These are phyloP conservation scores for Epichloe amarillans DNA, from an alignment of 2,329 filamentous ascomycete genomes.

Conservation along the genomic window DNA sequence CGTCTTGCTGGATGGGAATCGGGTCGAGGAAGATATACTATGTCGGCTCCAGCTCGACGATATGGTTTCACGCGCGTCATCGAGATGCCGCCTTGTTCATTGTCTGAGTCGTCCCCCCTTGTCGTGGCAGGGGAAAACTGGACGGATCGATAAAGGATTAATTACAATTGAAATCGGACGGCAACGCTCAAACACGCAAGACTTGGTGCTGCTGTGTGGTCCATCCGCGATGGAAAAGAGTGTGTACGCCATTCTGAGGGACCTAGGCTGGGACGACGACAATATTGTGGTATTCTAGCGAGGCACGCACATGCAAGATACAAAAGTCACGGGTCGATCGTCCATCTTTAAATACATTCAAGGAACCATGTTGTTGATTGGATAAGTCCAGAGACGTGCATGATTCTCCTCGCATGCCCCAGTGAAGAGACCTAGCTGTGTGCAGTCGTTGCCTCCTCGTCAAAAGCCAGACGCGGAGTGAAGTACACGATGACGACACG, in stretches of 20 bases:
- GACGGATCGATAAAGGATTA: constrained; percentile 51
- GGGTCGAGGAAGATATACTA: constrained; percentile 68
- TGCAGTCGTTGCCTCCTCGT: too few species aligned
- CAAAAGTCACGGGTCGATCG: too few species aligned
- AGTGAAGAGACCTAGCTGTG: too few species aligned
- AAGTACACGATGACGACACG: too few species aligned
- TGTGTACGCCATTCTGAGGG: constrained; percentile 36
- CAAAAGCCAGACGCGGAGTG: too few species aligned
- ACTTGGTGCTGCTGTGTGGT: constrained; percentile 67
- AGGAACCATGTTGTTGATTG: not conserved
- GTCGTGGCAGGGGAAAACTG: constrained; percentile 54
- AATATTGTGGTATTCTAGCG: constrained; percentile 16
- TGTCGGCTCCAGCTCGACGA: constrained; percentile 59
- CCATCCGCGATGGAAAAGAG: constrained; percentile 61
- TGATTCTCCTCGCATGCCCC: too few species aligned
- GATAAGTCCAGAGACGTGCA: not conserved
- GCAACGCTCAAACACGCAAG: constrained; percentile 27
- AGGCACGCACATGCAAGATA: not conserved
- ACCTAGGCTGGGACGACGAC: constrained; percentile 47
- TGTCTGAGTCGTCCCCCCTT: constrained; percentile 53
- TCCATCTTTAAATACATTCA: too few species aligned
- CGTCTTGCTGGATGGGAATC: constrained; percentile 66
- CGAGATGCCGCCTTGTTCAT: constrained; percentile 52
- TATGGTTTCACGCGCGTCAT: constrained; percentile 38
- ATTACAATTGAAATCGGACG: constrained; percentile 44